Conservation (phyloP, 495 filamentous ascomycete species). For the Daldinia caldariorum region DNA sequence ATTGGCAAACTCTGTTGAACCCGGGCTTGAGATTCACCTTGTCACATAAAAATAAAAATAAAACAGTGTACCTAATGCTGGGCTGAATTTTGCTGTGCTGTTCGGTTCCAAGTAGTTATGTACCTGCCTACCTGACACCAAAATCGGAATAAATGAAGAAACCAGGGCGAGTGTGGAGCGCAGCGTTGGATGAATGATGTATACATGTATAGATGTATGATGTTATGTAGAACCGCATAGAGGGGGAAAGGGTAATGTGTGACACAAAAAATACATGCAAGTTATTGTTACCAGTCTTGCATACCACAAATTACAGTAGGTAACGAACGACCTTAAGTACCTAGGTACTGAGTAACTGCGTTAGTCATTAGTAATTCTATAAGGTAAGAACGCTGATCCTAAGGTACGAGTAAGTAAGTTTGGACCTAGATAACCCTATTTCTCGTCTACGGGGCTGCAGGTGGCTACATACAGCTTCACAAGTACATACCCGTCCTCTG, state of each 20-base stretch:
- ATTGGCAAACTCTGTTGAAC: background rate
- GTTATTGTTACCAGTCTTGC: background rate
- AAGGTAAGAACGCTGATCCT: background rate
- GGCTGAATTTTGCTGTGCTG: background rate
- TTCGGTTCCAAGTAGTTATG: background rate
- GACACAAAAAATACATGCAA: constrained; percentile 1
- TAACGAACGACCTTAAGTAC: background rate
- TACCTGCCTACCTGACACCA: no score
- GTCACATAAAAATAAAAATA: no score
- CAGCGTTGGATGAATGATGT: constrained; percentile 24
- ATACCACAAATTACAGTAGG: background rate
- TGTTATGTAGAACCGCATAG: constrained; percentile 11
- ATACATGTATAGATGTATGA: constrained; percentile 14
- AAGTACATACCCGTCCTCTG: background rate
- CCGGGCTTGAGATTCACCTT: background rate
- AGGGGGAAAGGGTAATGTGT: background rate
- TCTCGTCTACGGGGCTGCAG: background rate
- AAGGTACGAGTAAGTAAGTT: background rate
- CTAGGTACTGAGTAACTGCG: background rate
- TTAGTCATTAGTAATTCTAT: background rate
- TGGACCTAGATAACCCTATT: constrained; percentile 1
- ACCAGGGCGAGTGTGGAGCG: constrained; percentile 4
- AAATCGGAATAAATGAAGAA: constrained; percentile 10
- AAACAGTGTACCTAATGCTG: no score
- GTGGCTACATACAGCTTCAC: constrained; percentile 1